Base-by-base conservation (phyloP, 768 basidiomycete species). In the Calvatia gigantea region DNA sequence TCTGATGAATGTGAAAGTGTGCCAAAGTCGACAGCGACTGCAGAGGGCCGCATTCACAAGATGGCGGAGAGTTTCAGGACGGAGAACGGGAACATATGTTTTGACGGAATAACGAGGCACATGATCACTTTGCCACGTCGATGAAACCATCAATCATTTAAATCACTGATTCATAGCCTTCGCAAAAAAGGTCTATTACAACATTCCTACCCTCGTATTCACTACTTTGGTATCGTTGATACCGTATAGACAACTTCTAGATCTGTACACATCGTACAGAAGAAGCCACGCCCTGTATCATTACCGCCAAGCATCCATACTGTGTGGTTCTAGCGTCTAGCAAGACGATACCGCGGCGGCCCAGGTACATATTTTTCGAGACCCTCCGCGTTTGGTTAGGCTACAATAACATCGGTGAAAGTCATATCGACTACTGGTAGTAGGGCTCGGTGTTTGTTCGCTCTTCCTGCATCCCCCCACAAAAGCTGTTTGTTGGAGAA, bases 1-100 rank as follows among this genome's bases (percentile, higher is more conserved):
- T 83, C 83, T 47, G 79, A 74, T 63, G 79, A 60, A 76, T 74
- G 60, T 75, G 72, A 57, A 78, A 76, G 58, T 80, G 72, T 8
- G 66, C 83, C 85, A 70, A 91, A 80, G 67, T 89, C 84, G 60
- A 91, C 78, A 64, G 85, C 78, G 61, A 89, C 77, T 67, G 87
- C 83, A 64, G 81, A 62, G 54, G 84, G 82, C 73, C 74, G 76
- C 83, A 86, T 85, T 69, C 72, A 76, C 76, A 59, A 49, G 46
- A 51, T 52, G 55, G 56, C 54, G 44, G 32, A 32, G 41, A 42
- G 43, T n/a, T n/a, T n/a, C n/a, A n/a, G 15, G n/a, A 39, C 35
- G 41, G 37, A 42, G 56, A 33, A 31, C 29, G 31, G 19, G 9
- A 25, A 38, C 32, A 51, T 39, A 31, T 51, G n/a, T 43, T 28